phyloP scores from a whole-genome alignment of 108 stramenopile species.

The Stephanodiscus triporus region DNA sequence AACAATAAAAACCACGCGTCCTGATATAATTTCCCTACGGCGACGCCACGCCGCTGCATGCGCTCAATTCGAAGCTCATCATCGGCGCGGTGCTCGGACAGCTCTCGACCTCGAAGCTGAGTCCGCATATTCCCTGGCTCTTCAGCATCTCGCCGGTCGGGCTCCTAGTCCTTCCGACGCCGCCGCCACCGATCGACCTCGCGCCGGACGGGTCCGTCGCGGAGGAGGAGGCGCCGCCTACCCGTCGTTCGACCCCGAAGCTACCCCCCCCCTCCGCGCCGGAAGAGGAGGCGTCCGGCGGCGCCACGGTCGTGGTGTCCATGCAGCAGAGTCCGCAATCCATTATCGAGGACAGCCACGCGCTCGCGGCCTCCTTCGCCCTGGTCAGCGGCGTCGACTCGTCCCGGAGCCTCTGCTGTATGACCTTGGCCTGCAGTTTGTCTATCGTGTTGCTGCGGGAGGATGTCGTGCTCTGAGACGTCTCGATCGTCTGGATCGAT shows the following conservation, averaged over 20 bases:
- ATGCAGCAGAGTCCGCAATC: constrained; percentile 47
- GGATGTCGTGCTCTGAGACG: constrained; percentile 1
- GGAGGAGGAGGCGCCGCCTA: no score
- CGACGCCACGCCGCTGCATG: no score
- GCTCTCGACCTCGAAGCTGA: constrained; percentile 41
- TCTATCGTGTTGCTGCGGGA: constrained; percentile 27
- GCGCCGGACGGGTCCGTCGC: not conserved
- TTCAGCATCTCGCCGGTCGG: constrained; percentile 20
- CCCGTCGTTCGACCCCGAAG: not conserved
- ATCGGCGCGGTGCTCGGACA: not conserved
- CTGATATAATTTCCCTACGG: no score
- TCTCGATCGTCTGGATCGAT: not conserved
- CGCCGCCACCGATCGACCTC: not conserved
- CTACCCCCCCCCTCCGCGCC: not conserved
- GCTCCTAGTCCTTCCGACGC: constrained; percentile 2
- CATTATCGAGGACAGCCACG: constrained; percentile 41
- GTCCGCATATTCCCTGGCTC: constrained; percentile 28
- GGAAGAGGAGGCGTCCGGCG: constrained; percentile 3
- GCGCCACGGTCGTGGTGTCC: constrained; percentile 26
- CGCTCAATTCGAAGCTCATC: no score
- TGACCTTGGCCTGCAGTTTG: constrained; percentile 39
- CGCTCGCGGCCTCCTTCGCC: constrained; percentile 28
- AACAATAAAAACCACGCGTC: no score
- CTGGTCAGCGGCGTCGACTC: constrained; percentile 19
- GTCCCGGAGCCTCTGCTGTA: constrained; percentile 35